phyloP scores from a whole-genome alignment of 163 green algal species.

The Scenedesmus sp. region DNA sequence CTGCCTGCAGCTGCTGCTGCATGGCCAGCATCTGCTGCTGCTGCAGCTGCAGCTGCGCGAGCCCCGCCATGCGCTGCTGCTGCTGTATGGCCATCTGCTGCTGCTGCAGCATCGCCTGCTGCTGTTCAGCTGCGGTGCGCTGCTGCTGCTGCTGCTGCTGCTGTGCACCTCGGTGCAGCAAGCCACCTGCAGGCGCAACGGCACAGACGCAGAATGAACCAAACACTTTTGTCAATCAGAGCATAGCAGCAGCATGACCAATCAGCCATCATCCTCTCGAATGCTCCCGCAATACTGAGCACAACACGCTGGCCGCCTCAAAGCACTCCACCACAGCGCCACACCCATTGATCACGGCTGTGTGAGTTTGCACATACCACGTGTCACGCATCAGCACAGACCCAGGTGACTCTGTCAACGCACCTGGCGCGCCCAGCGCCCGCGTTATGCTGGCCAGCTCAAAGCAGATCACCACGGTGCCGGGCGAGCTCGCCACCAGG shows the following conservation, averaged over 20 bases:
- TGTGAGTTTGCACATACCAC: too few relatives aligned
- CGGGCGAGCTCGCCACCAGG: slow-evolving; percentile 56
- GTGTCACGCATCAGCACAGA: too few relatives aligned
- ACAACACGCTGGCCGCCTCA: too few relatives aligned
- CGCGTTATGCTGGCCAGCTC: slow-evolving; percentile 40
- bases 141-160: slow-evolving; percentile 31
- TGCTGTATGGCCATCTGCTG: slow-evolving; percentile 23
- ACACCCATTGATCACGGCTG: too few relatives aligned
- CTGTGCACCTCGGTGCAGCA: slow-evolving; percentile 43
- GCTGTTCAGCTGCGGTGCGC: slow-evolving; percentile 11
- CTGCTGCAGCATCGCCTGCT: slow-evolving; percentile 31
- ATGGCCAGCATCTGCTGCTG: slow-evolving; percentile 4
- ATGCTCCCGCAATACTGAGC: too few relatives aligned
- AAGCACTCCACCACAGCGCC: too few relatives aligned
- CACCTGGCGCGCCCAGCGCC: slow-evolving; percentile 36
- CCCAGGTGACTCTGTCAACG: too few relatives aligned
- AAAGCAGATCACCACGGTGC: slow-evolving; percentile 46
- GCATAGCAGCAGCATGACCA: not conserved
- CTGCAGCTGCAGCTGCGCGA: not conserved
- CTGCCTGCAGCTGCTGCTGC: not conserved
- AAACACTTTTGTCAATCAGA: not conserved
- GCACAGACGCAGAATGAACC: not conserved
- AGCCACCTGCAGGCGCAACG: not conserved
- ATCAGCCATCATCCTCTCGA: too few relatives aligned
- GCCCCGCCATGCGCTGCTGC: not conserved